Evolutionary conservation across 73 alveolate species (phyloP), one percentile per base, ranked within the genome.

Genomic region (Uronychia binucleata): DNA sequence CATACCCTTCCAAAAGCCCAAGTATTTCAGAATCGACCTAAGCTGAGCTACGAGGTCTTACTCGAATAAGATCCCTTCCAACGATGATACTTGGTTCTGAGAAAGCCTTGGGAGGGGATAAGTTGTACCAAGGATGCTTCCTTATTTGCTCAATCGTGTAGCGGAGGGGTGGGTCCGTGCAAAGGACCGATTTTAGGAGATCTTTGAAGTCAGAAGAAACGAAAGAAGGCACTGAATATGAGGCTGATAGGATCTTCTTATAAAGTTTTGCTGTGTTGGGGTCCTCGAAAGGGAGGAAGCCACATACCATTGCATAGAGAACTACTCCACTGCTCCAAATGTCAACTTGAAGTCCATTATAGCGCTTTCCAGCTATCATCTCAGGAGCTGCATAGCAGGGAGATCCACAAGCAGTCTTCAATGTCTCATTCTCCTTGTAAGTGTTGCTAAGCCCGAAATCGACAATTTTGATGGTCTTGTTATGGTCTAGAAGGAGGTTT

Each of bases 121-220:
- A 75, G 83, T 86, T 93, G 83, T 83, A 91, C 99, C 99, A 98
- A 34, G 94, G 93, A 83, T 98, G 99, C 59, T 87, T 86, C 85
- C 96, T 89, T 29, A 98, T 98, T 58, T 97, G 95, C 46, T 86
- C 92, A 57, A 98, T 87, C 13, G 93, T 87, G 85, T 79, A 96
- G 80, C 99, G 79, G 60, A 92, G 79, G 35, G 88, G 94, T 11
- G 99, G 99, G 82, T 98, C 95, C 0, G 98, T 95, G 77, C 93
- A 94, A 57, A 98, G 85, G 28, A 98, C 94, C 35, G 86, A 91
- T 28, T 86, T 84, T 59, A 98, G 77, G 30, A 98, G 35, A 95
- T 98, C 99, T 57, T 86, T 88, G 58, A 93, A 90, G 29, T 80
- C 84, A 33, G 87, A 86, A 30, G 96, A 86, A 30, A 95, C 89